These are phyloP conservation scores for Intubia oerlemansii DNA, from an alignment of 2,329 filamentous ascomycete species.

Conservation along the genomic window DNA sequence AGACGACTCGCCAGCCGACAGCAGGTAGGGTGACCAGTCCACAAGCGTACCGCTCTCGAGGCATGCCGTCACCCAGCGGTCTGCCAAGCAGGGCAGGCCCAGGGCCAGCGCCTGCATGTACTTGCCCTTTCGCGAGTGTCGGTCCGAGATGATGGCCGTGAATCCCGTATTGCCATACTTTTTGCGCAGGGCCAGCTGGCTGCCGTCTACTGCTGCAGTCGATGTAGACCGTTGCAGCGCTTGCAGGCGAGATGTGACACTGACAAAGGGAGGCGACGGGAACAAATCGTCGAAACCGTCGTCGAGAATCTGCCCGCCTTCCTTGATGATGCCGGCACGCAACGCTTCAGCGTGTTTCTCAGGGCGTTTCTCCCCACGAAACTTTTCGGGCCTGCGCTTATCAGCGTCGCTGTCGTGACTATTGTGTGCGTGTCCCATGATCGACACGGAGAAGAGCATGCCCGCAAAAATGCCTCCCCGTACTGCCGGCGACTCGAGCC, in stretches of 20 bases:
- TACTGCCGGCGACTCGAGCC: no score
- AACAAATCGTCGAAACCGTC: conserved; percentile 72
- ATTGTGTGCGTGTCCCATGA: no score
- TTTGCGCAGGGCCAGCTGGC: no score
- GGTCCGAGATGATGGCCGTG: conserved; percentile 66
- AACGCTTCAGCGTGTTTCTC: conserved; percentile 23
- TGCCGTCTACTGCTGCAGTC: conserved; percentile 30
- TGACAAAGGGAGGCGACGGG: conserved; percentile 20
- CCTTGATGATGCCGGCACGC: conserved; percentile 39
- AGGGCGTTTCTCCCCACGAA: no score
- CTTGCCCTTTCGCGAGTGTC: conserved; percentile 69
- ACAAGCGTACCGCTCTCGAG: conserved; percentile 37
- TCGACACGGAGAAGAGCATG: conserved; percentile 79
- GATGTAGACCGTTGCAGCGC: conserved; percentile 20
- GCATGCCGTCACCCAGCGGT: conserved; percentile 62
- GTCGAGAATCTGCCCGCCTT: conserved; percentile 51
- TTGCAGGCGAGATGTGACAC: conserved; percentile 9
- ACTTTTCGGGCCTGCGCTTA: conserved; percentile 9
- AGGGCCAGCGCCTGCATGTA: conserved; percentile 89
- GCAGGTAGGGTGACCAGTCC: conserved; percentile 61
- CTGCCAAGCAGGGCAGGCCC: conserved; percentile 66
- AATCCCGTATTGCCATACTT: conserved; percentile 53
- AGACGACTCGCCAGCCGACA: conserved; percentile 64
- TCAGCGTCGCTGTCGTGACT: conserved; percentile 30
- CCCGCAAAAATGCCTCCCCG: conserved; percentile 47